A percentile compares a stretch with the other conserved stretches of the same genome.
These are phyloP conservation scores for Pistacia atlantica DNA, from an alignment of 345 rosid species.

Conservation along the genomic window DNA sequence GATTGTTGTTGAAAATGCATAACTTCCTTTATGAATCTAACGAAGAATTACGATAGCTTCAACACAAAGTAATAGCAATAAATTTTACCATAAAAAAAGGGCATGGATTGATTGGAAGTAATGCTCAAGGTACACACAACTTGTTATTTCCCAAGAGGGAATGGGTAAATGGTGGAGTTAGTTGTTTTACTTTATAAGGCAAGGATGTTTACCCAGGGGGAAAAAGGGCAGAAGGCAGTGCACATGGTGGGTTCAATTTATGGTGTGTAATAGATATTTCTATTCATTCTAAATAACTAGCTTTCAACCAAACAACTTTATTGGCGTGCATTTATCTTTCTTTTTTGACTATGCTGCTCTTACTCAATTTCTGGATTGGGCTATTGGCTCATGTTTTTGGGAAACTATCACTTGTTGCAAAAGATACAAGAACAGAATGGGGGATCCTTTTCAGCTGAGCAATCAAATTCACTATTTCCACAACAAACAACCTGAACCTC, in stretches of 20 bases:
- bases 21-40: no score
- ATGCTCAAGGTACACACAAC: background rate
- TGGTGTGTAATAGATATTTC: background rate
- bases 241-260: conserved; percentile 2
- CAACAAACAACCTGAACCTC: no score
- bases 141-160: no score
- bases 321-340: conserved; percentile 10
- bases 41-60: no score
- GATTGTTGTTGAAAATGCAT: background rate
- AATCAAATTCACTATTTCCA: no score
- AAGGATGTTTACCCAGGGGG: background rate
- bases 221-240: background rate
- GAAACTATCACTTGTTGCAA: background rate
- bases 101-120: background rate
- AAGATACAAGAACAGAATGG: background rate
- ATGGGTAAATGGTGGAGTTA: no score
- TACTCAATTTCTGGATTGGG: background rate
- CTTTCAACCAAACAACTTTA: conserved; percentile 9
- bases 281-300: background rate
- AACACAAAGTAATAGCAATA: no score
- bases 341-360: background rate
- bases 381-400: background rate
- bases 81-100: background rate
- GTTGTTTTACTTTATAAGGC: background rate
- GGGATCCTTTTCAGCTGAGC: no score